Evolutionary conservation across 495 filamentous ascomycete genomes (phyloP).

Genomic region (Aspergillus mulundensis): DNA sequence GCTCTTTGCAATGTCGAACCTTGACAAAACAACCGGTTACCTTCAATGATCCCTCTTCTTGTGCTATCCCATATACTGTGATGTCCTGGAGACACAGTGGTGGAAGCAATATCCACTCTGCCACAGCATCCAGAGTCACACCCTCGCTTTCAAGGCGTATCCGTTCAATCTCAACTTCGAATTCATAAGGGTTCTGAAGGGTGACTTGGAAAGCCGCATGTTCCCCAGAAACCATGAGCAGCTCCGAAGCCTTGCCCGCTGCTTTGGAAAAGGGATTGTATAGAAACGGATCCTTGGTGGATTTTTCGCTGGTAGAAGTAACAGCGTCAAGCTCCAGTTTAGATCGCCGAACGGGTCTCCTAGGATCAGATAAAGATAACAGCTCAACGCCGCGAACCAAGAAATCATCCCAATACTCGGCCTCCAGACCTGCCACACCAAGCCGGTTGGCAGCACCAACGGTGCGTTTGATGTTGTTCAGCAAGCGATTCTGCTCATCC

Average conservation of each 20-base stretch:
- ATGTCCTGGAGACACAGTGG: conserved; percentile 79
- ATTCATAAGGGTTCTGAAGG: conserved; percentile 90
- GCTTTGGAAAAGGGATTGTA: conserved; percentile 84
- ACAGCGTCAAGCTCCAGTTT: conserved; percentile 66
- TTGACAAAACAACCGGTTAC: conserved; percentile 78
- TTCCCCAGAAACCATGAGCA: conserved; percentile 72
- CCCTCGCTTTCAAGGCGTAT: conserved; percentile 71
- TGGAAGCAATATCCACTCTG: conserved; percentile 63
- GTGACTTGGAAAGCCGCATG: conserved; percentile 69
- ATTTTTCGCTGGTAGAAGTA: conserved; percentile 43
- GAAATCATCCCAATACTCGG: conserved; percentile 96
- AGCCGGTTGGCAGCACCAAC: conserved; percentile 68
- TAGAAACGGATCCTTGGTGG: conserved; percentile 78
- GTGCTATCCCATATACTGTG: conserved; percentile 64
- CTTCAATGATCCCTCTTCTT: conserved; percentile 58
- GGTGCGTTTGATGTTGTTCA: conserved; percentile 80
- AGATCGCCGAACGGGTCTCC: conserved; percentile 65
- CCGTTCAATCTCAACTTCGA: conserved; percentile 83
- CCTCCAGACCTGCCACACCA: conserved; percentile 62
- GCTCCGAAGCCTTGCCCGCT: conserved; percentile 55
- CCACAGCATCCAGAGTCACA: conserved; percentile 60
- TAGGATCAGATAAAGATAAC: conserved; percentile 46
- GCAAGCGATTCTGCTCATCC: conserved; percentile 80
- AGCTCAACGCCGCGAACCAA: conserved; percentile 77
- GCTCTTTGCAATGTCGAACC: conserved; percentile 73